Conservation (phyloP, 1,139 yeast genomes). For the Yamadazyma kanchanaburiensis region DNA sequence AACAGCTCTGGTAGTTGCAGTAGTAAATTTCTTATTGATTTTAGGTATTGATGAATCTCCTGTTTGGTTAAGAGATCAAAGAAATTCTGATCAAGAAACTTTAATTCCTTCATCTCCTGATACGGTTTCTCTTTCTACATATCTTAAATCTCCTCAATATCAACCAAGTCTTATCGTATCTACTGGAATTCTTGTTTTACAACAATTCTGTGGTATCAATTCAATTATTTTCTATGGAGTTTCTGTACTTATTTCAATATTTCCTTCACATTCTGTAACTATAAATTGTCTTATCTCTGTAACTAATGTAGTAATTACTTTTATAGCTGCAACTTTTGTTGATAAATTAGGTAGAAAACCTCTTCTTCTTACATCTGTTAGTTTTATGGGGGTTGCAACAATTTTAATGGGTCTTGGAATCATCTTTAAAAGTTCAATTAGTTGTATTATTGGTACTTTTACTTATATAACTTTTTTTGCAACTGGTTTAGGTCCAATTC, state of each 20-base stretch:
- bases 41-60: slow-evolving; percentile 73
- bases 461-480: slow-evolving; percentile 83
- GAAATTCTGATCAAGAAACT: slow-evolving; percentile 5
- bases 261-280: slow-evolving; percentile 66
- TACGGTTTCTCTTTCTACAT: slow-evolving; percentile 32
- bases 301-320: slow-evolving; percentile 70
- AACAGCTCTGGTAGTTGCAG: slow-evolving; percentile 55
- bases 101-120: slow-evolving; percentile 5
- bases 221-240: slow-evolving; percentile 92
- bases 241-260: slow-evolving; percentile 62
- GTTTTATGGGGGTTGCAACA: slow-evolving; percentile 68
- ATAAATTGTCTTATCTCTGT: slow-evolving; percentile 74
- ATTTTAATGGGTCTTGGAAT: slow-evolving; percentile 68
- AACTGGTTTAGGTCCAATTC: slow-evolving; percentile 90
- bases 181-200: slow-evolving; percentile 75
- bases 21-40: slow-evolving; percentile 41
- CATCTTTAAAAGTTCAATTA: slow-evolving; percentile 38
- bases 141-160: slow-evolving; percentile 50
- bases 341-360: slow-evolving; percentile 78
- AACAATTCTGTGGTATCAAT: slow-evolving; percentile 91
- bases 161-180: slow-evolving; percentile 61
- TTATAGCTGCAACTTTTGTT: slow-evolving; percentile 65
- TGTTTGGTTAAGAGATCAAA: slow-evolving; percentile 54
- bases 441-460: slow-evolving; percentile 67
- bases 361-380: slow-evolving; percentile 59